Percentiles rank a stretch among this genome's conserved stretches.
Evolutionary conservation across 768 basidiomycete species (phyloP).

Genomic region (Galerina sulciceps): DNA sequence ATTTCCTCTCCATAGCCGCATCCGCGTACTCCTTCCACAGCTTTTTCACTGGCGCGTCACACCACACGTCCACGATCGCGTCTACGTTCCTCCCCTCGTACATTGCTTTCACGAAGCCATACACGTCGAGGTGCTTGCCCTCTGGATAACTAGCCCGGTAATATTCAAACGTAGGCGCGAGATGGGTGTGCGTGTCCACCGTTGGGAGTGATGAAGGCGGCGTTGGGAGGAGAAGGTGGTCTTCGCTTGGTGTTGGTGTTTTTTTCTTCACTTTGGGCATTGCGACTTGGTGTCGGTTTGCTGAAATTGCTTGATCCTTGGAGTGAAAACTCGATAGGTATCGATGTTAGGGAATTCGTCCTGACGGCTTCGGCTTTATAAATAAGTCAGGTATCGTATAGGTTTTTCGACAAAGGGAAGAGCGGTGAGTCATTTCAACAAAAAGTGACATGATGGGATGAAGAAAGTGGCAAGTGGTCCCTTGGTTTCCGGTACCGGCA

Average conservation of each 20-base stretch:
- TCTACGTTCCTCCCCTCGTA: conserved; percentile 60
- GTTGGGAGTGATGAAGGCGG: conserved; percentile 42
- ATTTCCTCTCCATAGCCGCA: conserved; percentile 52
- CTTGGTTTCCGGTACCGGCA: too few relatives aligned
- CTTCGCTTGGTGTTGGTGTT: conserved; percentile 30
- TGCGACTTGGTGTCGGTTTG: too few relatives aligned
- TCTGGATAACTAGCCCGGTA: conserved; percentile 65
- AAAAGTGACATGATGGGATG: too few relatives aligned
- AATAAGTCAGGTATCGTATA: too few relatives aligned
- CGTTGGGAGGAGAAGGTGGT: conserved; percentile 37
- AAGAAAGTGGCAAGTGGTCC: too few relatives aligned
- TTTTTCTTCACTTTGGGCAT: neutral
- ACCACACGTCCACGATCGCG: conserved; percentile 85
- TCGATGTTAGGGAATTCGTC: too few relatives aligned
- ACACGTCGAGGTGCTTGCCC: conserved; percentile 52
- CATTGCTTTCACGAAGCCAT: conserved; percentile 66
- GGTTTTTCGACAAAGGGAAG: too few relatives aligned
- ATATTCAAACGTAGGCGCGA: conserved; percentile 66
- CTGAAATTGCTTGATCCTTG: too few relatives aligned
- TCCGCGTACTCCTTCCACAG: conserved; percentile 76
- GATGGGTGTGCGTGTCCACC: conserved; percentile 84
- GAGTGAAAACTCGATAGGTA: too few relatives aligned
- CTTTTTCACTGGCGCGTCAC: conserved; percentile 70
- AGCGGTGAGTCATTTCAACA: too few relatives aligned
- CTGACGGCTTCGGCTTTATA: too few relatives aligned